Evolutionary conservation across 345 rosid species (phyloP).

Genomic region (Noccaea caerulescens): DNA sequence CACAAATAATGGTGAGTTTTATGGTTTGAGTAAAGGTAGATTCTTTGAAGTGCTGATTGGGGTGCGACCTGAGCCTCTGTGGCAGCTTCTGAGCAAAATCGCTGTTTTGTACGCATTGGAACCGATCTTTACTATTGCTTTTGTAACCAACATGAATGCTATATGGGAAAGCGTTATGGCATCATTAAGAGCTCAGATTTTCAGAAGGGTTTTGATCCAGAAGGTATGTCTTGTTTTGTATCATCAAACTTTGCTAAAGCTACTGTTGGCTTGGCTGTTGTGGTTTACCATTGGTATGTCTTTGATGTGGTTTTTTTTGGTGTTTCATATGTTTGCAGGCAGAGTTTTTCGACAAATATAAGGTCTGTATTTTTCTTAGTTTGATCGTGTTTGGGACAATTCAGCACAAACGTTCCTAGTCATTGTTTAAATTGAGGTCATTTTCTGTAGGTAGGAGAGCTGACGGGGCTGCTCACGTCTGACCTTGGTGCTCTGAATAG

Average conservation of each 20-base stretch:
- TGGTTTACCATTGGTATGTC: conserved; percentile 3
- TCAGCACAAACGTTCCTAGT: neutral
- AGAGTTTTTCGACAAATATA: conserved; percentile 87
- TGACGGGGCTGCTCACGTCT: conserved; percentile 78
- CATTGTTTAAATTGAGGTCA: conserved; percentile 1
- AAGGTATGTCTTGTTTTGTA: conserved; percentile 51
- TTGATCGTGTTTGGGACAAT: neutral
- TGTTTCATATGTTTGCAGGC: conserved; percentile 51
- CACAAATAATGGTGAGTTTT: neutral
- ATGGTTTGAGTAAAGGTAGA: conserved; percentile 54
- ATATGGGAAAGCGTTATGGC: conserved; percentile 94
- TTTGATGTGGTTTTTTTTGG: conserved; percentile 6
- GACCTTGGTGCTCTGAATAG: conserved; percentile 88
- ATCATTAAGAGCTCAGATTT: conserved; percentile 75
- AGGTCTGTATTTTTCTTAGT: conserved; percentile 53
- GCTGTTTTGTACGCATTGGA: conserved; percentile 76
- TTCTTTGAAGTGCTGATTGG: conserved; percentile 90
- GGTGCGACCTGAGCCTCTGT: conserved; percentile 70
- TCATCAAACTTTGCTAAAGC: neutral
- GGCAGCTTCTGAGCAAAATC: conserved; percentile 72
- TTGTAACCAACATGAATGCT: conserved; percentile 70
- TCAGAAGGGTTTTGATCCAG: conserved; percentile 77
- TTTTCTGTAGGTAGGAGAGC: conserved; percentile 77
- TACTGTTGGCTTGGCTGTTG: neutral
- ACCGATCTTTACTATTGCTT: conserved; percentile 79